Evolutionary conservation across 805 yeast species (phyloP).

Genomic region (Wickerhamiella shivajii): DNA sequence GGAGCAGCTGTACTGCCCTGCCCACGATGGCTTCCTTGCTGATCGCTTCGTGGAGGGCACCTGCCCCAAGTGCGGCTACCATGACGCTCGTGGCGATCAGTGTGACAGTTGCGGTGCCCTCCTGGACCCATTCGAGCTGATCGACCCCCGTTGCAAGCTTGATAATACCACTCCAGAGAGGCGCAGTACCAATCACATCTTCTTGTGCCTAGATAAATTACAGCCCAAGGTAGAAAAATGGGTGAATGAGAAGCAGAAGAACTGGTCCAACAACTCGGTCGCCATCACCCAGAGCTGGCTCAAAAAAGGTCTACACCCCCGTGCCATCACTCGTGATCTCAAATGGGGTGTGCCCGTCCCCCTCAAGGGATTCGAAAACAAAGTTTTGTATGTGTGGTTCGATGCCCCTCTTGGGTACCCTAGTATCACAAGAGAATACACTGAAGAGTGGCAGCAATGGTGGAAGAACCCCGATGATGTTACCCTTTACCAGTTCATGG

Average conservation of each 20-base stretch:
- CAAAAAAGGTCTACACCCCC: conserved; percentile 79
- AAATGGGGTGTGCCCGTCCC: conserved; percentile 99
- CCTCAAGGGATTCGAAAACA: conserved; percentile 64
- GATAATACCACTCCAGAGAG: conserved; percentile 74
- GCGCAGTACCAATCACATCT: conserved; percentile 71
- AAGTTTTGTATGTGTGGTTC: conserved; percentile 96
- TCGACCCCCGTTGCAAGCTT: conserved; percentile 89
- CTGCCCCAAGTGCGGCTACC: conserved; percentile 89
- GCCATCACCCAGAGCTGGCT: conserved; percentile 89
- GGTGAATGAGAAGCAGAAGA: conserved; percentile 56
- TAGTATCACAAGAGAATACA: conserved; percentile 89
- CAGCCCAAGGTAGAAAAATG: conserved; percentile 63
- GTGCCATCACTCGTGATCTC: conserved; percentile 94
- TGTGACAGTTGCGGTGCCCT: conserved; percentile 92
- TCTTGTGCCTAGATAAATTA: conserved; percentile 67
- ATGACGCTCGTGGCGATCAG: conserved; percentile 98
- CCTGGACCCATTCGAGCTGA: conserved; percentile 82
- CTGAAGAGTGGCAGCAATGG: conserved; percentile 73
- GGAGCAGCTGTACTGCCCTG: conserved; percentile 83
- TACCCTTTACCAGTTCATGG: conserved; percentile 91
- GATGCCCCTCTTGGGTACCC: conserved; percentile 97
- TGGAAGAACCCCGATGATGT: conserved; percentile 91
- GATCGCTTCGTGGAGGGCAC: conserved; percentile 96
- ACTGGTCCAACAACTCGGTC: conserved; percentile 85
- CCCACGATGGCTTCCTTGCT: conserved; percentile 82